Evolutionary conservation across 495 filamentous ascomycete species (phyloP), one percentile per base, ranked within the genome.

Genomic region (Xylaria flabelliformis): DNA sequence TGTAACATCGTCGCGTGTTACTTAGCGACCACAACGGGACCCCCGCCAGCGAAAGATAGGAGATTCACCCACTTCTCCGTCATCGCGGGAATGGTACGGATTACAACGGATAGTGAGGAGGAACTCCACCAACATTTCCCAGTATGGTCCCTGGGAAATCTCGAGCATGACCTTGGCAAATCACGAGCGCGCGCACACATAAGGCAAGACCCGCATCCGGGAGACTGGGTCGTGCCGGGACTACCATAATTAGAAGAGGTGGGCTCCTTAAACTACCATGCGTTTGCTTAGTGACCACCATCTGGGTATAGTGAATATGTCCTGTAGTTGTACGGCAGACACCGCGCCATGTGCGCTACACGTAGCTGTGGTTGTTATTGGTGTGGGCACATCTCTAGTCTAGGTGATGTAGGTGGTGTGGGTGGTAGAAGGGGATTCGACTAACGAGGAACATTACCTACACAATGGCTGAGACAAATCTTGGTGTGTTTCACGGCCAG

Each of bases 181-280:
- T 46, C 67, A 69, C 68, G 56, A 64, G 71, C 48, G 44, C 58
- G 67, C 64, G 67, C 70, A 76, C 67, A 64, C 69, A 74, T 66
- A 74, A 74, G 73, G 73, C 71, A 74, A 64, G 59, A 53, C 72
- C 69, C 75, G 59, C 75, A 77, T 73, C 77, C 75, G 75, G 64
- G 68, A 70, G 74, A 71, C 72, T 77, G 77, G 77, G 74, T 77
- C 73, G 75, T 71, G 77, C 73, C 65, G 70, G 72, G 74, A 74
- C 66, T 72, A 69, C 75, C 77, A 79, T 76, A 76, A 76, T 77
- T 77, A 79, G 77, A 73, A 73, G 55, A 69, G 26, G 64, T 26
- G 62, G 53, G 36, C 39, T 61, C 39, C 41, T 61, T 29, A 17
- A 9, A 63, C 34, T 41, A 56, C 34, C 46, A 66, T 50, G 69